Evolutionary conservation across 106 monocot genomes (phyloP).

Genomic region (Dendrobium catenatum): DNA sequence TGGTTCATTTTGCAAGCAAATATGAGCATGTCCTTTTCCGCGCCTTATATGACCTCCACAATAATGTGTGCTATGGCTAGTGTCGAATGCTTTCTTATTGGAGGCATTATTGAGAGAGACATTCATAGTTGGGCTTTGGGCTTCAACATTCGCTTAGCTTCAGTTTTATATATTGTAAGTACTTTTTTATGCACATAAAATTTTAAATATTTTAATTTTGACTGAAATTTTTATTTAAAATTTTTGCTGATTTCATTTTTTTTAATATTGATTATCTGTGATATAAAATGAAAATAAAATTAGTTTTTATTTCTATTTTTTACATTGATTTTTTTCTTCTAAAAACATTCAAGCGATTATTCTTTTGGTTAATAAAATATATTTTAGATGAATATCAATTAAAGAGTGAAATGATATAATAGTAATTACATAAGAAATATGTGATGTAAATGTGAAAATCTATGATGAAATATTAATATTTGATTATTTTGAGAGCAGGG

Average conservation of each 20-base stretch:
- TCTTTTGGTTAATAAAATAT: no score
- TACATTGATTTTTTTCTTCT: no score
- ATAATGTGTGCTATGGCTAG: conserved; percentile 56
- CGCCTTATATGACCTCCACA: conserved; percentile 58
- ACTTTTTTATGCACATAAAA: no score
- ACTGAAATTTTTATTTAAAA: no score
- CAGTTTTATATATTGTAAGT: conserved; percentile 57
- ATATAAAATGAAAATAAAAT: neutral
- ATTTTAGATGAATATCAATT: no score
- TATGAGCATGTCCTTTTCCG: conserved; percentile 51
- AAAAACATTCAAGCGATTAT: no score
- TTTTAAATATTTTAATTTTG: no score
- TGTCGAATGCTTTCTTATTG: conserved; percentile 42
- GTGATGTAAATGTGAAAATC: neutral
- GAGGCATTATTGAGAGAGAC: conserved; percentile 27
- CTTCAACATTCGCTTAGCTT: conserved; percentile 54
- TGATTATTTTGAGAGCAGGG: conserved; percentile 29
- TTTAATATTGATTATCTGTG: no score
- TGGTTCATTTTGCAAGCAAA: conserved; percentile 87
- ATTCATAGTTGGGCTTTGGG: conserved; percentile 49
- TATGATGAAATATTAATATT: neutral
- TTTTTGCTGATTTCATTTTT: no score
- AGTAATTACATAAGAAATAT: no score
- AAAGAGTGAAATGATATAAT: no score
- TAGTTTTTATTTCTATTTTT: no score